Percentiles rank a stretch among this genome's conserved stretches.
Conservation (phyloP, 352 stramenopile genomes). For the Phytophthora fragariaefolia region DNA sequence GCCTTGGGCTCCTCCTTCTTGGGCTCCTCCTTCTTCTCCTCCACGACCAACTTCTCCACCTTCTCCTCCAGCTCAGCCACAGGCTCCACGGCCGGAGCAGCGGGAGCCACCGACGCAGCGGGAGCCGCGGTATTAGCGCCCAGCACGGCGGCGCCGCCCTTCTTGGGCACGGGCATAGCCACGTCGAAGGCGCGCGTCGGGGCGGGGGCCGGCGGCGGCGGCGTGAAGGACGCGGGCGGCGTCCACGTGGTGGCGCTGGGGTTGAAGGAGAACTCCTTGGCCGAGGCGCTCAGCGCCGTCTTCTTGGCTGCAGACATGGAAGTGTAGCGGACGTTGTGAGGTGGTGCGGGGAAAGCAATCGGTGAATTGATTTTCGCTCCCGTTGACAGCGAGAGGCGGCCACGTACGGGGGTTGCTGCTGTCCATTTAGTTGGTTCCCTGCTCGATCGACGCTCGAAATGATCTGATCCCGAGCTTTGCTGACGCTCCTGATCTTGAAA, state of each 20-base stretch:
- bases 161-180: constrained; percentile 80
- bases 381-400: too few species aligned
- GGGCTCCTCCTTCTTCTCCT: constrained; percentile 38
- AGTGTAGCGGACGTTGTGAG: too few species aligned
- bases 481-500: too few species aligned
- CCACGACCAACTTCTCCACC: constrained; percentile 32
- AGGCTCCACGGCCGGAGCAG: constrained; percentile 28
- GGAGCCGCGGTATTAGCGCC: constrained; percentile 23
- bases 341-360: not conserved
- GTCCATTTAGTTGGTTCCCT: too few species aligned
- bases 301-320: constrained; percentile 58
- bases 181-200: constrained; percentile 57
- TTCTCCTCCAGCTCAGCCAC: constrained; percentile 43
- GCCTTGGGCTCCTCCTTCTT: constrained; percentile 41
- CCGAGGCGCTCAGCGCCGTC: constrained; percentile 55
- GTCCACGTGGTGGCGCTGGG: constrained; percentile 65
- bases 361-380: too few species aligned
- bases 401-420: constrained; percentile 51
- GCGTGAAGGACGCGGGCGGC: constrained; percentile 49
- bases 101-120: constrained; percentile 26
- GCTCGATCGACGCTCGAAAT: too few species aligned
- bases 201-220: constrained; percentile 53
- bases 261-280: constrained; percentile 86
- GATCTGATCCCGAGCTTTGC: too few species aligned
- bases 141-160: constrained; percentile 55